Evolutionary conservation across 139 green algal species (phyloP).

Genomic region (Chlamydomonas asymmetrica): DNA sequence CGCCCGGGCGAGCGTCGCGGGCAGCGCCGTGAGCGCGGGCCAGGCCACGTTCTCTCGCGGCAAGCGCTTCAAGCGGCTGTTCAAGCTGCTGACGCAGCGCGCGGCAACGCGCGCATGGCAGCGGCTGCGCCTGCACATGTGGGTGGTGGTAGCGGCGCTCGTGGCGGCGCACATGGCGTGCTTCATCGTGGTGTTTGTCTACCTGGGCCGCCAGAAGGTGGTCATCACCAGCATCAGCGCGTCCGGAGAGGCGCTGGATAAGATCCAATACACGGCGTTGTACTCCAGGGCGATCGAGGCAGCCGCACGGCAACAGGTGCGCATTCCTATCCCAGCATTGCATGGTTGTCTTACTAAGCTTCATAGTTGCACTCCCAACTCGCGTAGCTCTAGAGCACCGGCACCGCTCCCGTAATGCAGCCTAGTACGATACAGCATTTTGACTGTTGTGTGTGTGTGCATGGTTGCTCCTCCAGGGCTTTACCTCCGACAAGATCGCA

Average conservation of each 20-base stretch:
- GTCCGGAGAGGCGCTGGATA: conserved; percentile 30
- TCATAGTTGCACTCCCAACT: too few species aligned
- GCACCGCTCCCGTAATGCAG: too few species aligned
- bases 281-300: conserved; percentile 28
- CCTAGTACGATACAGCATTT: too few species aligned
- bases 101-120: neutral
- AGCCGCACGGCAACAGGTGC: too few species aligned
- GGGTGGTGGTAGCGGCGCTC: conserved; percentile 9
- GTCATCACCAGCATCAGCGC: conserved; percentile 26
- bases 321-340: too few species aligned
- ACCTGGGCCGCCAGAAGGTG: conserved; percentile 25
- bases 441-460: too few species aligned
- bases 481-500: neutral
- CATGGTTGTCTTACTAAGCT: too few species aligned
- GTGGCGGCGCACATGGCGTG: conserved; percentile 13
- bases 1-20: too few species aligned
- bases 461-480: neutral
- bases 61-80: conserved; percentile 20
- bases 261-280: conserved; percentile 1
- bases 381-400: too few species aligned
- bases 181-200: conserved; percentile 26
- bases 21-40: neutral
- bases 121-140: conserved; percentile 11
- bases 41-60: conserved; percentile 16
- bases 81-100: conserved; percentile 27